Evolutionary conservation across 495 filamentous ascomycete species (phyloP), one percentile per base, ranked within the genome.

Genomic region (Penicillium malachiteum): DNA sequence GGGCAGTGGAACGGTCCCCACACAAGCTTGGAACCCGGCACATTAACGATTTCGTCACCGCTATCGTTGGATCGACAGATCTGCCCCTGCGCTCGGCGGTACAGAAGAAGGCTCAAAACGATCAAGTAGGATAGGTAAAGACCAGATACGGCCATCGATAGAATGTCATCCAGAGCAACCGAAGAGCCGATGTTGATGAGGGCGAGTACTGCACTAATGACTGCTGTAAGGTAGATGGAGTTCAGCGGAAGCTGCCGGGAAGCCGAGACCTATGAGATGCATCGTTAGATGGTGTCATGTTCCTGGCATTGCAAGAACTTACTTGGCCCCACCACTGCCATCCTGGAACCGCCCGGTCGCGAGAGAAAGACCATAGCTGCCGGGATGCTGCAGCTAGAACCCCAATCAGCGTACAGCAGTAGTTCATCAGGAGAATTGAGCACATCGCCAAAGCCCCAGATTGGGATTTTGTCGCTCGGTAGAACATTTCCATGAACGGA

Each of bases 401-500:
- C 7, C 76, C 71, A 11, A 82, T 73, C 0, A 69, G 69, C 0
- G 70, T 72, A 11, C 68, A 73, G 18, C 71, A 56, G 5, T 65
- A 66, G 49, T 80, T 68, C 1, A 75, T 62, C 0, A 78, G 70
- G 2, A 83, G 42, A 13, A 83, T 73, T 6, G 70, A 68, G 3
- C 64, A 63, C 77, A 84, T 78, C 0, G 70, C 68, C 1, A 71
- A 65, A 0, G 79, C 71, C 1, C 75, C 81, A 5, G 64, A 61
- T 7, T 64, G 58, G 6, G 72, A 77, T 14, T 64, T 59, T 0
- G 73, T 76, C 0, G 70, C 73, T 5, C 75, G 61, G n/a, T 65
- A 58, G 53, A 82, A 81, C 26, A 85, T 76, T 30, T 74, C 60
- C 51, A 85, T 78, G 49, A 79, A 81, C 0, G 81, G 79, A 50